A percentile compares a stretch with the other conserved stretches of the same genome.
These are phyloP conservation scores for Apiospora phragmitis DNA, from an alignment of 2,329 filamentous ascomycete species.

Conservation along the genomic window DNA sequence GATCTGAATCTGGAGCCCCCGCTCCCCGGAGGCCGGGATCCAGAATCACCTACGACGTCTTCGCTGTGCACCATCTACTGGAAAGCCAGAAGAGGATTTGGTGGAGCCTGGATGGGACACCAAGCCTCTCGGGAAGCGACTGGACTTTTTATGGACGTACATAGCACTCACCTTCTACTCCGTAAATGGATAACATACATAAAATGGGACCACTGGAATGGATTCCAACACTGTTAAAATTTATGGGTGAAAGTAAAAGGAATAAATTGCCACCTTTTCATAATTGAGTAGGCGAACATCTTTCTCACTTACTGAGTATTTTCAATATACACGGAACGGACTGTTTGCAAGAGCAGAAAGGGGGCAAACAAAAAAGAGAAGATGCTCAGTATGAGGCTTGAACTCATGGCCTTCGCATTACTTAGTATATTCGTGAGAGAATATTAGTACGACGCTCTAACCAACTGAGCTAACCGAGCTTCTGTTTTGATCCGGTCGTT, in stretches of 20 bases:
- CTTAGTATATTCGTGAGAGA: not conserved
- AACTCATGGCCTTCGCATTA: conserved; percentile 8
- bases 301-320: not conserved
- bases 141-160: not conserved
- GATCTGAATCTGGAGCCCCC: not conserved
- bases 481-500: not conserved
- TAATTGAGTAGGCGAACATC: not conserved
- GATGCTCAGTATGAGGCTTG: conserved; percentile 3
- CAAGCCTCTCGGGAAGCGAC: not conserved
- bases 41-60: not conserved
- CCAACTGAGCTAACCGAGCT: conserved; percentile 7
- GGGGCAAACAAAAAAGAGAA: not conserved
- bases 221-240: too few relatives aligned
- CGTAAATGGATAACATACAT: not conserved
- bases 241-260: not conserved
- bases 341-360: not conserved
- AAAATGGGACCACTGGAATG: not conserved
- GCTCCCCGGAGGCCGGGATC: not conserved
- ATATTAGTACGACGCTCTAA: conserved; percentile 9
- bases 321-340: not conserved
- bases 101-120: not conserved
- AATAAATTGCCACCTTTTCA: not conserved
- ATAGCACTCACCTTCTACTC: not conserved
- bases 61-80: not conserved
- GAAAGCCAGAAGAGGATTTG: not conserved